Evolutionary conservation across 495 filamentous ascomycete species (phyloP).

Genomic region (Chaetomium tenue): DNA sequence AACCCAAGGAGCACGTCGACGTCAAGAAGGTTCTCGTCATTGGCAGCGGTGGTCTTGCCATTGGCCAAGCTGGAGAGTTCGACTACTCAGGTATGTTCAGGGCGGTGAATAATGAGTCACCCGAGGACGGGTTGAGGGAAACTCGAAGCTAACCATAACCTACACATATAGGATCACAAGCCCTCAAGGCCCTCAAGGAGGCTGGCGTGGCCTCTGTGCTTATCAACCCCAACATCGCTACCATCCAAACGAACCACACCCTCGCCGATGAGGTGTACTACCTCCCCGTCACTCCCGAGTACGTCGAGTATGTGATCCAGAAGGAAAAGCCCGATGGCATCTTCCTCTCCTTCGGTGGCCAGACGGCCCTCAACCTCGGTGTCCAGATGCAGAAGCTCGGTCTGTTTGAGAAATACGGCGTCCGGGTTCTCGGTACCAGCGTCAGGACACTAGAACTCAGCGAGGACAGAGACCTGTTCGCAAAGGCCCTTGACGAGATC

Average conservation of each 20-base stretch:
- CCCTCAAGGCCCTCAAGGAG: conserved; percentile 94
- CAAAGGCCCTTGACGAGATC: conserved; percentile 84
- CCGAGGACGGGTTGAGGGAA: conserved; percentile 4
- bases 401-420: conserved; percentile 89
- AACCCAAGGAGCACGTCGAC: conserved; percentile 71
- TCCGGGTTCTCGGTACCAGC: conserved; percentile 91
- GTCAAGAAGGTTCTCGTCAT: conserved; percentile 99
- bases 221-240: conserved; percentile 98
- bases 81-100: conserved; percentile 83
- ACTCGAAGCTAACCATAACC: conserved; percentile 27
- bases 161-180: conserved; percentile 71
- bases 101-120: conserved; percentile 40
- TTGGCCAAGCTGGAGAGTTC: conserved; percentile 98
- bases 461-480: conserved; percentile 94
- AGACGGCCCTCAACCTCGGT: conserved; percentile 93
- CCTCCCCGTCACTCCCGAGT: conserved; percentile 92
- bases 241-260: conserved; percentile 94
- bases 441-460: conserved; percentile 90
- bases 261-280: conserved; percentile 99
- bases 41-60: conserved; percentile 91
- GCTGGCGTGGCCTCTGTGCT: conserved; percentile 93
- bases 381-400: conserved; percentile 97
- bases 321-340: conserved; percentile 94
- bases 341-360: conserved; percentile 94
- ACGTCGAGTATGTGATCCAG: conserved; percentile 95